These are phyloP conservation scores for Yarrowia galli DNA, from an alignment of 1,139 yeast species.

Conservation along the genomic window DNA sequence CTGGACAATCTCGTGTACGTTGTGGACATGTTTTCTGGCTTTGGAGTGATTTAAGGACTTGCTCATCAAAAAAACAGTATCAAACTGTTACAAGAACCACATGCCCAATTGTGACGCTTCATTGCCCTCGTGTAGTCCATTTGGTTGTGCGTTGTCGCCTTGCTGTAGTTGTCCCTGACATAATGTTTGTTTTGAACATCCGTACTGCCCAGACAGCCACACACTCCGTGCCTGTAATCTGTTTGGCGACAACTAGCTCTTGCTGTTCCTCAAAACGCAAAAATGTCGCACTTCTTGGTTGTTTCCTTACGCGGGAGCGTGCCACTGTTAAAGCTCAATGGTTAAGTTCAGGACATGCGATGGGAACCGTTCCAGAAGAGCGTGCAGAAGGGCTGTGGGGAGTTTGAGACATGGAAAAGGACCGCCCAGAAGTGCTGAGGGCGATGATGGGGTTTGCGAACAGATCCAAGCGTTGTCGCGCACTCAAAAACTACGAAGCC, in stretches of 20 bases:
- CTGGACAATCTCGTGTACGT: too few relatives aligned
- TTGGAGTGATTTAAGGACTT: too few relatives aligned
- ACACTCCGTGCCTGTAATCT: background rate
- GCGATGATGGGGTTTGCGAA: background rate
- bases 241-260: background rate
- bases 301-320: too few relatives aligned
- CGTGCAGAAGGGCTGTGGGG: slow-evolving; percentile 10
- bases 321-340: background rate
- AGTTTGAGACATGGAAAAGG: slow-evolving; percentile 3
- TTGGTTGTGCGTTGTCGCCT: too few relatives aligned
- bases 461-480: background rate
- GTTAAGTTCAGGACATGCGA: slow-evolving; percentile 15
- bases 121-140: background rate
- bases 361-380: slow-evolving; percentile 5
- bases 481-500: background rate
- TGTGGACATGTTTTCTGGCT: too few relatives aligned
- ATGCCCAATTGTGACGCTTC: too few relatives aligned
- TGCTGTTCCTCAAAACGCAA: background rate
- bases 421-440: background rate
- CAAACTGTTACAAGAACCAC: too few relatives aligned
- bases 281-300: slow-evolving; percentile 8
- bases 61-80: too few relatives aligned
- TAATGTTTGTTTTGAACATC: too few relatives aligned
- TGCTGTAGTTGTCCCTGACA: background rate
- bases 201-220: background rate